Conservation (phyloP, 2,329 filamentous ascomycete species). For the Pezicula carpinea region DNA sequence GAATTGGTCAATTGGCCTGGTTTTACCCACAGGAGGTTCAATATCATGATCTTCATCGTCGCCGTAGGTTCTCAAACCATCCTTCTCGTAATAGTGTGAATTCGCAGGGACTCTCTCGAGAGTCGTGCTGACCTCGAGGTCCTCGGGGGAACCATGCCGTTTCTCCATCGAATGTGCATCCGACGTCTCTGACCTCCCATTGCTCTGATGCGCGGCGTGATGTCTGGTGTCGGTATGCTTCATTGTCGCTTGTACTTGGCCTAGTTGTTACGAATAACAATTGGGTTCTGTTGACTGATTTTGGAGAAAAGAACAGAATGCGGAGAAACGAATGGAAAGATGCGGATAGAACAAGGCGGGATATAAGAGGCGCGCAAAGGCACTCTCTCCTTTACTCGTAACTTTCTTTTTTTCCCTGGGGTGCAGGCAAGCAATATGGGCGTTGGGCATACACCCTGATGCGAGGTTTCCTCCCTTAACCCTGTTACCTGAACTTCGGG, state of each 20-base stretch:
- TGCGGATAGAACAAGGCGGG: too few relatives aligned
- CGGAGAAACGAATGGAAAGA: neutral
- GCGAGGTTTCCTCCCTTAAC: too few relatives aligned
- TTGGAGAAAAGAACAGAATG: neutral
- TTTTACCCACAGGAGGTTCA: conserved; percentile 36
- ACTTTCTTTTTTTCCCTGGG: too few relatives aligned
- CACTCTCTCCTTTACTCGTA: too few relatives aligned
- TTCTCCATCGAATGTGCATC: conserved; percentile 18
- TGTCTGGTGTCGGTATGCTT: neutral
- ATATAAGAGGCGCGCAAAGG: too few relatives aligned
- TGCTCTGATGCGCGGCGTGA: neutral
- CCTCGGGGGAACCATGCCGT: conserved; percentile 5
- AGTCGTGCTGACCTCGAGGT: conserved; percentile 20
- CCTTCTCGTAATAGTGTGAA: conserved; percentile 14
- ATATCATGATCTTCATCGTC: conserved; percentile 43
- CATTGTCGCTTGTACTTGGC: neutral
- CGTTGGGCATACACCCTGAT: too few relatives aligned
- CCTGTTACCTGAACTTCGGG: too few relatives aligned
- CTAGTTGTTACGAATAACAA: neutral
- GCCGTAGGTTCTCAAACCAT: conserved; percentile 38
- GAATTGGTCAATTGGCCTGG: conserved; percentile 37
- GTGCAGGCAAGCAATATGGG: too few relatives aligned
- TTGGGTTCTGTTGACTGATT: neutral
- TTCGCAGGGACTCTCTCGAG: conserved; percentile 21
- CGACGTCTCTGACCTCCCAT: conserved; percentile 9